These are phyloP conservation scores for Pythium graminicola DNA, from an alignment of 352 stramenopile genomes.

Conservation along the genomic window DNA sequence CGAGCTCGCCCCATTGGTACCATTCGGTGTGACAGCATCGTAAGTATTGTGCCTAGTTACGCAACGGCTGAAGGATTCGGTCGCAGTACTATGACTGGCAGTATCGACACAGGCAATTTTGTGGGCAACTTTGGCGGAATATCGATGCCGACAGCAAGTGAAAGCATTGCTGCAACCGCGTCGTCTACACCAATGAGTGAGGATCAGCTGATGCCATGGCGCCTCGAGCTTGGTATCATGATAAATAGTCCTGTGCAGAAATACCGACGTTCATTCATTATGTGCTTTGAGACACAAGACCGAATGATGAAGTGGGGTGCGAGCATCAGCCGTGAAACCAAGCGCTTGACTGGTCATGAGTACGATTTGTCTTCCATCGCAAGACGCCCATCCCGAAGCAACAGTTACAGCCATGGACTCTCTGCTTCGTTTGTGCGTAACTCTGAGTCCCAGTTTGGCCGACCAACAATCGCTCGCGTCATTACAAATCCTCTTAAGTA, in stretches of 20 bases:
- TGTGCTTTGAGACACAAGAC: constrained; percentile 72
- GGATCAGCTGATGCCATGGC: constrained; percentile 66
- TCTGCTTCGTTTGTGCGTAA: constrained; percentile 25
- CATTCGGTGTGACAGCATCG: constrained; percentile 74
- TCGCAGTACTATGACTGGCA: not conserved
- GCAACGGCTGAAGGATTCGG: constrained; percentile 30
- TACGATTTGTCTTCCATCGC: constrained; percentile 76
- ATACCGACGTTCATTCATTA: constrained; percentile 68
- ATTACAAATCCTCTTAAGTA: constrained; percentile 81
- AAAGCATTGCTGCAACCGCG: not conserved
- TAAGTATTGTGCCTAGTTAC: constrained; percentile 71
- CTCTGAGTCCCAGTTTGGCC: constrained; percentile 51
- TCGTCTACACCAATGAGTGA: constrained; percentile 6
- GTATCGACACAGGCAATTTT: constrained; percentile 2
- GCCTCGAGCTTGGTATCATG: constrained; percentile 64
- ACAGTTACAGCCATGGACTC: constrained; percentile 46
- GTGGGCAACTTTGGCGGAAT: constrained; percentile 19
- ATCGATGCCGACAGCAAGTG: not conserved
- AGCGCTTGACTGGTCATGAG: constrained; percentile 72
- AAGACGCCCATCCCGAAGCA: constrained; percentile 49
- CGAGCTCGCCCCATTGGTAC: constrained; percentile 67
- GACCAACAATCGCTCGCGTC: constrained; percentile 52
- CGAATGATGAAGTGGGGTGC: constrained; percentile 87
- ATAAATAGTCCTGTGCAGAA: constrained; percentile 48
- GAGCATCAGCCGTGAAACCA: constrained; percentile 65